A percentile compares a stretch with the other conserved stretches of the same genome.
phyloP scores from a whole-genome alignment of 73 alveolate genomes.

The Paramecium pentaurelia region DNA sequence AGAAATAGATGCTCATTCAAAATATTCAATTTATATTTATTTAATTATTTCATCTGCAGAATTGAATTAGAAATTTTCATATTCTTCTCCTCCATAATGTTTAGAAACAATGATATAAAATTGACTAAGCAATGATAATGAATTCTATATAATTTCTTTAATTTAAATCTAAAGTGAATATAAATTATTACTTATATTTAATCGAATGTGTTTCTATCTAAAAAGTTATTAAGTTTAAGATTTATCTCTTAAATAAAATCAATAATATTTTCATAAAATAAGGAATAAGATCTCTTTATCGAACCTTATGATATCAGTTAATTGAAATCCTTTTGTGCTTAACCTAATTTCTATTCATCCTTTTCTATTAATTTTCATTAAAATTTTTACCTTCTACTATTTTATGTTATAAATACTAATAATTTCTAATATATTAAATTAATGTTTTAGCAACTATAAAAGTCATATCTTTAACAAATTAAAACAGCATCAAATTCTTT shows the following conservation, averaged over 20 bases:
- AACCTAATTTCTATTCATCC: background rate
- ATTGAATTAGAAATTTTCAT: background rate
- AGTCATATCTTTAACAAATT: conserved; percentile 41
- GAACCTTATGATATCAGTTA: background rate
- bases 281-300: background rate
- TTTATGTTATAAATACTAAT: conserved; percentile 8
- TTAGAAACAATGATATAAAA: conserved; percentile 19
- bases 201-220: background rate
- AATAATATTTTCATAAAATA: conserved; percentile 23
- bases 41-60: background rate
- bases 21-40: background rate
- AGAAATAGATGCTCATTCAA: background rate
- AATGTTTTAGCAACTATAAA: conserved; percentile 27
- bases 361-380: background rate
- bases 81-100: conserved; percentile 42
- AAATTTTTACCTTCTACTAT: background rate
- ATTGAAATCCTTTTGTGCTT: conserved; percentile 10
- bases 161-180: background rate
- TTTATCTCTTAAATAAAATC: background rate
- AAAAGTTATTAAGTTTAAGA: background rate
- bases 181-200: background rate
- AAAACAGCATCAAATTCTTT: background rate
- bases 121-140: conserved; percentile 1
- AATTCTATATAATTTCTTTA: background rate
- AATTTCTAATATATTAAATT: background rate